Conservation (phyloP, 768 basidiomycete species). For the Leccinum aurantiacum region DNA sequence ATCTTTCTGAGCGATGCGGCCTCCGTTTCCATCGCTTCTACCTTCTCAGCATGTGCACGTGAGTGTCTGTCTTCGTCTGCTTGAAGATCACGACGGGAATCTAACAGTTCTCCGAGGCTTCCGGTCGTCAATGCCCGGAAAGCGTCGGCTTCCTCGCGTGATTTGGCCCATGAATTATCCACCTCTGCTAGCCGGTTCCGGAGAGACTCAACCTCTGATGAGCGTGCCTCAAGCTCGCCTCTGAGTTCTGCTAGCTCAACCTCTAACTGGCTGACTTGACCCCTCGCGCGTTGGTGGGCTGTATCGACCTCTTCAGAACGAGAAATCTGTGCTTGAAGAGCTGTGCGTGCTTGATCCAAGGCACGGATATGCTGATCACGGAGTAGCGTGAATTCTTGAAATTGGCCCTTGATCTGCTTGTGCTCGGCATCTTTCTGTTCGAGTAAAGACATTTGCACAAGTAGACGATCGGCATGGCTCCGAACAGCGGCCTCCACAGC, state of each 20-base stretch:
- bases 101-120: constrained; percentile 81
- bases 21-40: constrained; percentile 79
- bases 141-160: constrained; percentile 90
- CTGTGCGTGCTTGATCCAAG: constrained; percentile 80
- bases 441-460: constrained; percentile 68
- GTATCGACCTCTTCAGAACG: constrained; percentile 79
- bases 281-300: constrained; percentile 67
- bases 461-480: constrained; percentile 73
- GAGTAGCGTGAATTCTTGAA: constrained; percentile 67
- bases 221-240: constrained; percentile 76
- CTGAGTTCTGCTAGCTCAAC: constrained; percentile 75
- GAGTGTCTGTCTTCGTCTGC: constrained; percentile 77
- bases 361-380: constrained; percentile 86
- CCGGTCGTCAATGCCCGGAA: constrained; percentile 85
- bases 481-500: constrained; percentile 63
- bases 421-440: constrained; percentile 83
- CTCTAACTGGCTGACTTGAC: constrained; percentile 70
- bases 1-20: constrained; percentile 71
- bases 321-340: constrained; percentile 70
- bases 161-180: constrained; percentile 90
- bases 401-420: constrained; percentile 56
- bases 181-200: constrained; percentile 69
- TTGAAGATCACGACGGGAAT: constrained; percentile 81
- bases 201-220: constrained; percentile 70
- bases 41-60: constrained; percentile 79